Percentiles rank a stretch among this genome's conserved stretches.
Evolutionary conservation across 2,329 filamentous ascomycete species (phyloP).

Genomic region (Ophiobolus disseminans): DNA sequence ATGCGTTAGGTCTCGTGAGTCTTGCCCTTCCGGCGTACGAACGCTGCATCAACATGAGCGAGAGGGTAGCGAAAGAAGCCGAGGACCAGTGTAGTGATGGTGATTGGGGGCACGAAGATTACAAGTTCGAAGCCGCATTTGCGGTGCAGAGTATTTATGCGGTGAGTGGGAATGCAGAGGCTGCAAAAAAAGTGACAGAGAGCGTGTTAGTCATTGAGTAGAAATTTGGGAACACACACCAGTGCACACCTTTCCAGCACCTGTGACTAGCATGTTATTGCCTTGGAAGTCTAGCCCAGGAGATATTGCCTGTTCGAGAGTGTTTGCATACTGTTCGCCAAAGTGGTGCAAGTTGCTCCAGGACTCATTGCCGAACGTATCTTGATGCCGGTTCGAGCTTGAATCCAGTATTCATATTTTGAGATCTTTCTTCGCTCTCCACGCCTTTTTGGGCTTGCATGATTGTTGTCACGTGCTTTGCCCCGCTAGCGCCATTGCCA

Average conservation of each 20-base stretch:
- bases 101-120: constrained; percentile 61
- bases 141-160: constrained; percentile 73
- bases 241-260: background rate
- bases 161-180: constrained; percentile 67
- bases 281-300: too few species aligned
- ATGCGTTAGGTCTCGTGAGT: constrained; percentile 74
- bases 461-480: too few species aligned
- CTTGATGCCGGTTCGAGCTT: background rate
- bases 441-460: too few species aligned
- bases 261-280: too few species aligned
- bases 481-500: too few species aligned
- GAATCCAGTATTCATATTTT: background rate
- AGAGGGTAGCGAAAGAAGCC: constrained; percentile 46
- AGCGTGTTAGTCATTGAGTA: constrained; percentile 58
- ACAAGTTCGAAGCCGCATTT: constrained; percentile 75
- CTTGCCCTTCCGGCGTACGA: constrained; percentile 77
- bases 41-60: constrained; percentile 60
- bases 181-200: constrained; percentile 67
- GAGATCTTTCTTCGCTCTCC: too few species aligned
- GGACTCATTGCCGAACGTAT: background rate
- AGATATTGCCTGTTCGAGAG: too few species aligned
- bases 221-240: background rate
- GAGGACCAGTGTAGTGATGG: constrained; percentile 27
- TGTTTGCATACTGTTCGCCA: too few species aligned
- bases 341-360: background rate